Conservation (phyloP, 2,329 filamentous ascomycete genomes). For the Coniella vitis region DNA sequence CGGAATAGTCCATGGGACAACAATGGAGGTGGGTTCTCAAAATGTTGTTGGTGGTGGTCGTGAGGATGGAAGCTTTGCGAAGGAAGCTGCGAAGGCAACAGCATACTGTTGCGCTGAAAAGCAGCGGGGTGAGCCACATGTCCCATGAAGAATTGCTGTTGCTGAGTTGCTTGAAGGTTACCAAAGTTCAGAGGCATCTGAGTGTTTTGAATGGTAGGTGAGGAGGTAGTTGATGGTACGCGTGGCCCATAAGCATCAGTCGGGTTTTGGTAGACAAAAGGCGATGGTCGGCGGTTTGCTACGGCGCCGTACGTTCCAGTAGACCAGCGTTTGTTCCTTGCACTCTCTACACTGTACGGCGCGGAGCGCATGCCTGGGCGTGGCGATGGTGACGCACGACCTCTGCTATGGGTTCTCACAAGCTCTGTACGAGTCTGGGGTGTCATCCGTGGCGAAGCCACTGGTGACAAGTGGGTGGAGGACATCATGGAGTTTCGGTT, state of each 20-base stretch:
- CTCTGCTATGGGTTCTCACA: conserved; percentile 58
- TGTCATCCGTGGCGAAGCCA: conserved; percentile 63
- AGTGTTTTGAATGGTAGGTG: conserved; percentile 38
- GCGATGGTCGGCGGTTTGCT: conserved; percentile 48
- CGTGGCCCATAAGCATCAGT: conserved; percentile 53
- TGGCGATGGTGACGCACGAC: conserved; percentile 65
- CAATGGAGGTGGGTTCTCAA: conserved; percentile 53
- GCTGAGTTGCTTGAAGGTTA: conserved; percentile 49
- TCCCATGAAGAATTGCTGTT: conserved; percentile 48
- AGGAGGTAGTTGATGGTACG: conserved; percentile 47
- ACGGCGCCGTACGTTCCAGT: conserved; percentile 63
- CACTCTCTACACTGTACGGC: conserved; percentile 63
- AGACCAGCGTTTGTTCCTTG: conserved; percentile 65
- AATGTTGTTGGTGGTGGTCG: conserved; percentile 37
- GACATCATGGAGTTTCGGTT: conserved; percentile 66
- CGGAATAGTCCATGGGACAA: conserved; percentile 69
- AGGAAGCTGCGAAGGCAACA: conserved; percentile 49
- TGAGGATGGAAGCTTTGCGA: conserved; percentile 38
- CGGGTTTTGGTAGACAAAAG: conserved; percentile 56
- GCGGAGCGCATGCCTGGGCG: conserved; percentile 60
- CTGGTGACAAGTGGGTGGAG: conserved; percentile 64
- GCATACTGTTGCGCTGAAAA: conserved; percentile 51
- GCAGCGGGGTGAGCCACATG: conserved; percentile 34
- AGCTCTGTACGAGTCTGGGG: conserved; percentile 54
- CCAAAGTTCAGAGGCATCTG: conserved; percentile 47